Evolutionary conservation across 805 yeast species (phyloP).

Genomic region (Alloascoidea hylecoeti): DNA sequence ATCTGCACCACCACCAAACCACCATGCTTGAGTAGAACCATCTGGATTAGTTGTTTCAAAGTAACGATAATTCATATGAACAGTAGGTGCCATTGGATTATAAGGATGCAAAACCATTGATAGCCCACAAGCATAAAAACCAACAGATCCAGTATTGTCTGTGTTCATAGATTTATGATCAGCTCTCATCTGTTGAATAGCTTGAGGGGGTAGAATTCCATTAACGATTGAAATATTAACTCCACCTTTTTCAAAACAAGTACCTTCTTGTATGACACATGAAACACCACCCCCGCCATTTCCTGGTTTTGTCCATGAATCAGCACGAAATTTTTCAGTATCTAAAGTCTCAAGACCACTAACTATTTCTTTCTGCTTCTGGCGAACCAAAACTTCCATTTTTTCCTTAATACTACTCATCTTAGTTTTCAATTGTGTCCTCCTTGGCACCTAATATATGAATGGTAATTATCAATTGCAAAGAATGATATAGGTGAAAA

Average conservation of each 20-base stretch:
- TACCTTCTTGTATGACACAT: conserved; percentile 80
- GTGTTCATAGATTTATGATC: too few species aligned
- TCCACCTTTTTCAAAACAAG: conserved; percentile 89
- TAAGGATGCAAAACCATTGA: conserved; percentile 88
- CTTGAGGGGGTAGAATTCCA: conserved; percentile 77
- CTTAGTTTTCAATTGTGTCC: too few species aligned
- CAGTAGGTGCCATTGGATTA: conserved; percentile 95
- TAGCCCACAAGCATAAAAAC: conserved; percentile 88
- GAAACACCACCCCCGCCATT: conserved; percentile 73
- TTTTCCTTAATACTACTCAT: conserved; percentile 58
- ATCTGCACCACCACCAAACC: conserved; percentile 99
- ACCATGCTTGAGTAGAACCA: conserved; percentile 85
- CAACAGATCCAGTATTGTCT: too few species aligned
- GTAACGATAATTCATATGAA: conserved; percentile 88
- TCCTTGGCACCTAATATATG: too few species aligned
- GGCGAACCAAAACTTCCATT: conserved; percentile 74
- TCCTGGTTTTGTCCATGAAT: conserved; percentile 76
- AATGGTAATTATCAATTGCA: too few species aligned
- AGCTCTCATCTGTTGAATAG: conserved; percentile 75
- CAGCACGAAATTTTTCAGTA: conserved; percentile 53
- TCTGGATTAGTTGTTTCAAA: conserved; percentile 83
- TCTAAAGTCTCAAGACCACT: conserved; percentile 51
- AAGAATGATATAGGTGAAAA: too few species aligned
- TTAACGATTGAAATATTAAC: conserved; percentile 84
- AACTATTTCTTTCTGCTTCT: conserved; percentile 70